These are phyloP conservation scores for Citrullus mucosospermus DNA, from an alignment of 306 rosid species.

Conservation along the genomic window DNA sequence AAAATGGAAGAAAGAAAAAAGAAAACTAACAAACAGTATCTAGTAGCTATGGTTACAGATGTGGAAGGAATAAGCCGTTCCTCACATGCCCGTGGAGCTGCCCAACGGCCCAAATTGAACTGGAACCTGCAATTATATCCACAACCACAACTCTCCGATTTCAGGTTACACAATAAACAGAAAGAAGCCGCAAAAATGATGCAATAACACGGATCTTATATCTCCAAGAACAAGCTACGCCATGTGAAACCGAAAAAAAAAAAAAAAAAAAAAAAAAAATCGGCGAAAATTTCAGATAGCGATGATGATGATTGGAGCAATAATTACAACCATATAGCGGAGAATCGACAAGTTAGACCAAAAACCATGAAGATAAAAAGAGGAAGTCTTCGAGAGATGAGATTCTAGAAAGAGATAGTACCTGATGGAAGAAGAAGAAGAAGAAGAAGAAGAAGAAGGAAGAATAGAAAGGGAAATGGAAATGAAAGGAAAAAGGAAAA, in stretches of 20 bases:
- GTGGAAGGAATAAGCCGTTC: constrained; percentile 16
- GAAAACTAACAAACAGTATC: constrained; percentile 9
- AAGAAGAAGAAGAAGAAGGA: constrained; percentile 3
- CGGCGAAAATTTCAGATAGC: not conserved
- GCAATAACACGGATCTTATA: not conserved
- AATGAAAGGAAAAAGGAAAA: not conserved
- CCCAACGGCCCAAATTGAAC: not conserved
- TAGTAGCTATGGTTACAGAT: constrained; percentile 9
- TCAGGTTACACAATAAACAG: not conserved
- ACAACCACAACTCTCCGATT: not conserved
- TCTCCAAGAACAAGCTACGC: not conserved
- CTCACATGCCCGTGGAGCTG: constrained; percentile 17
- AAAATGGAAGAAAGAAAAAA: constrained; percentile 22
- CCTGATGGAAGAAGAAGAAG: constrained; percentile 13
- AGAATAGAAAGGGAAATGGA: constrained; percentile 8
- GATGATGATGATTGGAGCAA: not conserved
- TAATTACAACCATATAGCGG: not conserved
- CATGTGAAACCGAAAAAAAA: not conserved
- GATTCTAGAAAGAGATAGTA: not conserved
- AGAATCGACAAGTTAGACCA: not conserved
- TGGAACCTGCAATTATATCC: not conserved
- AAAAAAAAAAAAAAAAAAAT: not conserved
- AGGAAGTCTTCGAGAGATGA: not conserved
- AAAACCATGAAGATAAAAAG: not conserved
- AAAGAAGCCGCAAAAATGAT: not conserved